These are phyloP conservation scores for Sporothrix mexicana DNA, from an alignment of 2,329 filamentous ascomycete species.

Conservation along the genomic window DNA sequence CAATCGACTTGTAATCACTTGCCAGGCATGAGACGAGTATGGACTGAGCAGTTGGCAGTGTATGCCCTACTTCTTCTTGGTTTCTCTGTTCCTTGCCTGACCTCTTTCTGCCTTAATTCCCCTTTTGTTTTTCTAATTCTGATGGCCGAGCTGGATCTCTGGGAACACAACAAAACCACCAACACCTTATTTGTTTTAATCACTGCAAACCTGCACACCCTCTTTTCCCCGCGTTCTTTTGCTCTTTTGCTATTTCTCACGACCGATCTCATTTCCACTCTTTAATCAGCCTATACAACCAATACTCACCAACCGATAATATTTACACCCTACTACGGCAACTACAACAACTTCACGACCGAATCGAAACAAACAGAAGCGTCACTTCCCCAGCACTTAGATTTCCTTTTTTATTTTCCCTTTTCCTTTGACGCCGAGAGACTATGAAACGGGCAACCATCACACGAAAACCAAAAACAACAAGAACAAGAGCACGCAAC, in stretches of 20 bases:
- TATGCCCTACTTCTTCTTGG: neutral
- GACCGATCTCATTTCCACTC: conserved; percentile 10
- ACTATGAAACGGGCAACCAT: conserved; percentile 22
- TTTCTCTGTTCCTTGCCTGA: neutral
- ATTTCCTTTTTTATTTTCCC: neutral
- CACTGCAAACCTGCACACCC: neutral
- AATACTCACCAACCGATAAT: conserved; percentile 21
- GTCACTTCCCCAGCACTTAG: neutral
- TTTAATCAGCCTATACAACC: neutral
- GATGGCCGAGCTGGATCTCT: conserved; percentile 36
- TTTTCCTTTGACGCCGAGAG: conserved; percentile 18
- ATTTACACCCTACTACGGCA: neutral
- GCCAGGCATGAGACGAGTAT: neutral
- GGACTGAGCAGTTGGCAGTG: neutral
- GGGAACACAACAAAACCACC: conserved; percentile 24
- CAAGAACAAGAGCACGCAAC: neutral
- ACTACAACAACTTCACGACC: conserved; percentile 4
- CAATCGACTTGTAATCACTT: conserved; percentile 4
- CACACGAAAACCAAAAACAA: conserved; percentile 20
- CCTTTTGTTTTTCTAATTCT: neutral
- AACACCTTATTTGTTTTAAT: conserved; percentile 16
- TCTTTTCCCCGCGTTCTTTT: conserved; percentile 9
- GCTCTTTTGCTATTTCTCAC: conserved; percentile 18
- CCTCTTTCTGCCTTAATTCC: neutral
- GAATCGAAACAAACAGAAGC: conserved; percentile 13